phyloP scores from a whole-genome alignment of 495 filamentous ascomycete species.

The Aspergillus taichungensis region DNA sequence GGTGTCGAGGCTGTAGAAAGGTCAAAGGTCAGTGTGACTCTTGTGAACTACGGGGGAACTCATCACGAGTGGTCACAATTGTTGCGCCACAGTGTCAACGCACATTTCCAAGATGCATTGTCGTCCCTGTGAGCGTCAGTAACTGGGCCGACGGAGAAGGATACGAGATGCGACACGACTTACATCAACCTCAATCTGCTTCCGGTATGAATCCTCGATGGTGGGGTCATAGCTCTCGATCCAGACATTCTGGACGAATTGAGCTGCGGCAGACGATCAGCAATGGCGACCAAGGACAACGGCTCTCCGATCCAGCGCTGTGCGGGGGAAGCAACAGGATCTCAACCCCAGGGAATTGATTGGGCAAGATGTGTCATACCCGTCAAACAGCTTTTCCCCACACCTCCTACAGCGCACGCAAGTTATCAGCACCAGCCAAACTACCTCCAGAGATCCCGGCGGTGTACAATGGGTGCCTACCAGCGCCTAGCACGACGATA shows the following conservation, averaged over 20 bases:
- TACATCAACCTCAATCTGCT: slow-evolving; percentile 92
- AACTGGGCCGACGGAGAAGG: slow-evolving; percentile 1
- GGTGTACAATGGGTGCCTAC: slow-evolving; percentile 37
- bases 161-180: slow-evolving; percentile 27
- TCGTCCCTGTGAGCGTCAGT: slow-evolving; percentile 57
- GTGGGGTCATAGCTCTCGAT: slow-evolving; percentile 99
- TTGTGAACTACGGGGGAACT: no score
- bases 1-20: slow-evolving; percentile 66
- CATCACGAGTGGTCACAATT: no score
- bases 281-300: neutral
- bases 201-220: slow-evolving; percentile 96
- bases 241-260: slow-evolving; percentile 99
- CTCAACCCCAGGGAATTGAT: neutral
- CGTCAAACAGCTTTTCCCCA: slow-evolving; percentile 96
- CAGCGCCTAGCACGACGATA: slow-evolving; percentile 84
- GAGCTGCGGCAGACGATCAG: slow-evolving; percentile 48
- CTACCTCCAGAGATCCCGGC: slow-evolving; percentile 2
- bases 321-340: slow-evolving; percentile 8
- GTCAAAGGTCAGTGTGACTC: neutral
- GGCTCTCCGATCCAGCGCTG: neutral
- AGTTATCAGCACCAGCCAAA: slow-evolving; percentile 5
- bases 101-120: slow-evolving; percentile 97
- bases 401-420: slow-evolving; percentile 59
- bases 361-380: slow-evolving; percentile 45
- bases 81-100: slow-evolving; percentile 15